Percentiles rank a stretch among this genome's conserved stretches.
Evolutionary conservation across 257 asterid genomes (phyloP).

Genomic region (Solanum gandarillasii): DNA sequence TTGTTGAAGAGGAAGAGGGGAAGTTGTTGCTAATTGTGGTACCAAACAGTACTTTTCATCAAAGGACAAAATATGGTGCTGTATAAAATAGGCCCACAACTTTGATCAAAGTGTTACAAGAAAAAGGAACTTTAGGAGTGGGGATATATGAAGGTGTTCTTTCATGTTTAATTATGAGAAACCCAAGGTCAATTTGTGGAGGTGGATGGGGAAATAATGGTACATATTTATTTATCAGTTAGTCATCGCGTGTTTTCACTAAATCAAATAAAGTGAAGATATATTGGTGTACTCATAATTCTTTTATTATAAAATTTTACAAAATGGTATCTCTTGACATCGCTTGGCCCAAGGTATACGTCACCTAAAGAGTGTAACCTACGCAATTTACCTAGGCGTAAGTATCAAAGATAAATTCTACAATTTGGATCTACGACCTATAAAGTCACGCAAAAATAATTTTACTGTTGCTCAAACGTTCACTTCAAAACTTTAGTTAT

Average conservation of each 20-base stretch:
- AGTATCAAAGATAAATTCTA: not conserved
- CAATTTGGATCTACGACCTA: not conserved
- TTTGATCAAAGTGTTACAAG: not conserved
- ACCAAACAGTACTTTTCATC: not conserved
- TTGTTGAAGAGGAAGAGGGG: not conserved
- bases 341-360: not conserved
- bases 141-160: not conserved
- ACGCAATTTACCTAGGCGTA: accelerated
- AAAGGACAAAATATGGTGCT: slow-evolving; percentile 14
- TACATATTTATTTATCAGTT: not conserved
- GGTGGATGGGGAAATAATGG: not conserved
- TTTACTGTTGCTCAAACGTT: not conserved
- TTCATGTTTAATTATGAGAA: slow-evolving; percentile 29
- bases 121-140: not conserved
- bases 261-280: not conserved
- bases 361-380: not conserved
- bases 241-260: not conserved
- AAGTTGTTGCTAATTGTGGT: not conserved
- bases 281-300: not conserved
- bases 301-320: not conserved
- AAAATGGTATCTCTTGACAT: not conserved
- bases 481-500: not conserved
- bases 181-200: slow-evolving; percentile 1
- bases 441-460: not conserved
- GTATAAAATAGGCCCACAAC: not conserved